Conservation (phyloP, 2,329 filamentous ascomycete genomes). For the Diplodia corticola region DNA sequence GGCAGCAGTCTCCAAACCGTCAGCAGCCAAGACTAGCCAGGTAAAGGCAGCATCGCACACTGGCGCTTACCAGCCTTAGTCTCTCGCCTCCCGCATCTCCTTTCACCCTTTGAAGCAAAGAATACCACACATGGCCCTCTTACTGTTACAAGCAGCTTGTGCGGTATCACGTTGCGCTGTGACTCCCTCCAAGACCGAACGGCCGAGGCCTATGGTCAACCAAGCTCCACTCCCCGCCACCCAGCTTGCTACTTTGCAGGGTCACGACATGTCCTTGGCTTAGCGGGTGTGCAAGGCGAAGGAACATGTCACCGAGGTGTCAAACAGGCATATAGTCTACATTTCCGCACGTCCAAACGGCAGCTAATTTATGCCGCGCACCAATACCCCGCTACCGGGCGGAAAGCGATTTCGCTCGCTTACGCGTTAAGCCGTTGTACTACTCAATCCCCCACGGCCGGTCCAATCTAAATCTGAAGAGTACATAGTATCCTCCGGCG, state of each 20-base stretch:
- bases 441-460: not conserved
- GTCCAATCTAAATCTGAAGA: not conserved
- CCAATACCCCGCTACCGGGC: too few species aligned
- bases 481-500: not conserved
- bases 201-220: not conserved
- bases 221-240: not conserved
- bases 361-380: not conserved
- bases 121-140: not conserved
- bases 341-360: not conserved
- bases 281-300: not conserved
- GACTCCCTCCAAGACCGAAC: not conserved
- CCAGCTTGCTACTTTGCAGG: not conserved
- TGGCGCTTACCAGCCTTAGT: not conserved
- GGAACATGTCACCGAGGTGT: not conserved
- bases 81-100: too few species aligned
- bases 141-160: not conserved
- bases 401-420: not conserved
- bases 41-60: not conserved
- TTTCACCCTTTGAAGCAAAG: not conserved
- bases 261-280: not conserved
- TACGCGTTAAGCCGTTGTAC: not conserved
- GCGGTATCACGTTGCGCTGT: slow-evolving; percentile 5
- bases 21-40: not conserved
- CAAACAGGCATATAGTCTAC: not conserved
- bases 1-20: not conserved